Conservation (phyloP, 2,329 filamentous ascomycete species). For the Arthrobotrys musiformis region DNA sequence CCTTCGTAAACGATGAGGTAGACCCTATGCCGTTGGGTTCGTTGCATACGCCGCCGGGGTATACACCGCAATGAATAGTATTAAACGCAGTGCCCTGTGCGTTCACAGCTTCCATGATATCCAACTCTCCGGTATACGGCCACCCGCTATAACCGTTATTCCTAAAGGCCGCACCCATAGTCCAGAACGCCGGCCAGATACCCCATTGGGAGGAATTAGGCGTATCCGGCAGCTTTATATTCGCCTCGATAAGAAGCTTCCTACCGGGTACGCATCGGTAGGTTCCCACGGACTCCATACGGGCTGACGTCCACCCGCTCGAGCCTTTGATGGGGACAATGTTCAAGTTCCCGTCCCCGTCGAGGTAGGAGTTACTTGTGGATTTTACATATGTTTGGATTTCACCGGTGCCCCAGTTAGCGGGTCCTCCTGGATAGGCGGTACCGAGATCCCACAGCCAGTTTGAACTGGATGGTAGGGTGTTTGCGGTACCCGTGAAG, state of each 20-base stretch:
- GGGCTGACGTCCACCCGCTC: conserved; percentile 64
- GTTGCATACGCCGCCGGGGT: conserved; percentile 64
- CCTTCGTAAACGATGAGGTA: conserved; percentile 58
- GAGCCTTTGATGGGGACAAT: conserved; percentile 62
- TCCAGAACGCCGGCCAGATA: conserved; percentile 67
- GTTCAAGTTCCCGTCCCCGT: conserved; percentile 62
- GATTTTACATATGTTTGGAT: conserved; percentile 65
- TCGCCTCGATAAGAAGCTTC: conserved; percentile 63
- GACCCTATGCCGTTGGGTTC: conserved; percentile 63
- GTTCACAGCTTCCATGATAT: conserved; percentile 65
- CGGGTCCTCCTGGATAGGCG: conserved; percentile 65
- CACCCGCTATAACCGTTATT: conserved; percentile 63
- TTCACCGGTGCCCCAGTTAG: conserved; percentile 67
- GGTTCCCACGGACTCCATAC: conserved; percentile 63
- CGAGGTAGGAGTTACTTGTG: conserved; percentile 64
- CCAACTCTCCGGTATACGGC: conserved; percentile 65
- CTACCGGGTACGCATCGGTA: conserved; percentile 62
- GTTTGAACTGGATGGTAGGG: conserved; percentile 62
- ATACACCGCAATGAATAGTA: conserved; percentile 64
- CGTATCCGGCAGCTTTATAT: conserved; percentile 61
- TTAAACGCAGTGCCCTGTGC: conserved; percentile 62
- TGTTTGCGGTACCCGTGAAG: conserved; percentile 61
- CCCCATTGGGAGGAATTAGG: conserved; percentile 29
- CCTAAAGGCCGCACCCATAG: conserved; percentile 63
- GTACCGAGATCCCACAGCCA: conserved; percentile 66